Conservation (phyloP, 2,329 filamentous ascomycete species). For the Phialophora verrucosa region DNA sequence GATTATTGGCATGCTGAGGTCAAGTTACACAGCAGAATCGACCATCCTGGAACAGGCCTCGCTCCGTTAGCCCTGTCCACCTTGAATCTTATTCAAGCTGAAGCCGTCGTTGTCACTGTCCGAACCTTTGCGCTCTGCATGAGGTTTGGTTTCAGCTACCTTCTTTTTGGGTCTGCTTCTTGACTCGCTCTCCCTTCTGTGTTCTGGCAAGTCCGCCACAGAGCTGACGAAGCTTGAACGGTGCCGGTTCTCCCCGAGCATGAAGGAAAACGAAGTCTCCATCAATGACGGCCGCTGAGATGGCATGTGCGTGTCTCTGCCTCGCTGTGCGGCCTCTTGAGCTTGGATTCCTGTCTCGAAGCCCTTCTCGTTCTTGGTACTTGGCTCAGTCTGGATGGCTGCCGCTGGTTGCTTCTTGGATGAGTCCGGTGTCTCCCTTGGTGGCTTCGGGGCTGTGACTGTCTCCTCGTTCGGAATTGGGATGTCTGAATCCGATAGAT, state of each 20-base stretch:
- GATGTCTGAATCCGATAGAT: constrained; percentile 49
- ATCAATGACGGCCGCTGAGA: constrained; percentile 49
- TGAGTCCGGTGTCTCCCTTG: neutral
- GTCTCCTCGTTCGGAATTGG: constrained; percentile 37
- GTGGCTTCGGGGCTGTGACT: constrained; percentile 1
- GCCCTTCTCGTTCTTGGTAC: neutral
- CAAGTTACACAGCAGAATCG: constrained; percentile 2
- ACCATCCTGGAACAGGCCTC: neutral
- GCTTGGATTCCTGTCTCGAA: neutral
- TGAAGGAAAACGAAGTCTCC: constrained; percentile 58
- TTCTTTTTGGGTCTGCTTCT: constrained; percentile 44
- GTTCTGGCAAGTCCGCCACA: constrained; percentile 52
- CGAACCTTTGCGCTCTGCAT: constrained; percentile 42
- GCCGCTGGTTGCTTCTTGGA: neutral
- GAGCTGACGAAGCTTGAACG: constrained; percentile 55
- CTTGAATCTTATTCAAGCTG: constrained; percentile 48
- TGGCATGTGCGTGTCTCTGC: constrained; percentile 10
- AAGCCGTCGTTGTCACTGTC: constrained; percentile 47
- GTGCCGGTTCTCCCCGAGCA: constrained; percentile 54
- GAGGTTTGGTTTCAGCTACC: constrained; percentile 28
- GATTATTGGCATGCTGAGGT: neutral
- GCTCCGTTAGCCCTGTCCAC: constrained; percentile 25
- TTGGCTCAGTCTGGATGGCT: neutral
- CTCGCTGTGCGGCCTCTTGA: neutral
- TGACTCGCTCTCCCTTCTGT: constrained; percentile 46